A percentile compares a stretch with the other conserved stretches of the same genome.
Evolutionary conservation across 2,329 filamentous ascomycete species (phyloP).

Genomic region (Gremmenia infestans): DNA sequence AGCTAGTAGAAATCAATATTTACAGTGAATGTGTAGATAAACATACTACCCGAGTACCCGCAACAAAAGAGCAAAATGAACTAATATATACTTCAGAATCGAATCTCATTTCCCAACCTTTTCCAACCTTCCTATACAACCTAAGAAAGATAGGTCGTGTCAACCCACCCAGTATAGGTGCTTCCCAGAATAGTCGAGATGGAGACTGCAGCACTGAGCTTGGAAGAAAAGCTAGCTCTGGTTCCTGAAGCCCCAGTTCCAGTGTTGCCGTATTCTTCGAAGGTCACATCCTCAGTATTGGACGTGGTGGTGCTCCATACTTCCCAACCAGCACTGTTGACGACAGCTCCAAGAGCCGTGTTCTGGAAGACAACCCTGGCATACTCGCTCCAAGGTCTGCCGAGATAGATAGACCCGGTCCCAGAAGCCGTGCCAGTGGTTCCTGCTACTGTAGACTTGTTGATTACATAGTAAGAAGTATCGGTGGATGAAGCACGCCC

Average conservation of each 20-base stretch:
- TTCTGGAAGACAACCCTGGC: constrained; percentile 48
- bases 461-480: constrained; percentile 49
- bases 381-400: constrained; percentile 48
- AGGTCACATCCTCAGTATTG: constrained; percentile 43
- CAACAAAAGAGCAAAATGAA: background rate
- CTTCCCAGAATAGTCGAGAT: constrained; percentile 43
- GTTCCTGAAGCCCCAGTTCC: constrained; percentile 45
- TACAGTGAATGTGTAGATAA: too few relatives aligned
- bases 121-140: background rate
- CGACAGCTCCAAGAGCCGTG: constrained; percentile 41
- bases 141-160: constrained; percentile 36
- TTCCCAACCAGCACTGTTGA: constrained; percentile 48
- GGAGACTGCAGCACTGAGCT: constrained; percentile 35
- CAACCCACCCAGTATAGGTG: constrained; percentile 39
- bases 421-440: constrained; percentile 35
- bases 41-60: too few relatives aligned
- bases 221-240: constrained; percentile 43
- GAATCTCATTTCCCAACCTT: background rate
- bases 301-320: constrained; percentile 40
- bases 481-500: constrained; percentile 38
- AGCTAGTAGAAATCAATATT: too few relatives aligned
- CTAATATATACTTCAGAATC: constrained; percentile 10
- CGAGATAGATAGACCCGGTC: constrained; percentile 42
- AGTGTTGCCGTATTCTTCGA: constrained; percentile 49
- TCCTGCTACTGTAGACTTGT: constrained; percentile 44